Evolutionary conservation across 805 yeast species (phyloP).

Genomic region (Monosporozyma servazzii): DNA sequence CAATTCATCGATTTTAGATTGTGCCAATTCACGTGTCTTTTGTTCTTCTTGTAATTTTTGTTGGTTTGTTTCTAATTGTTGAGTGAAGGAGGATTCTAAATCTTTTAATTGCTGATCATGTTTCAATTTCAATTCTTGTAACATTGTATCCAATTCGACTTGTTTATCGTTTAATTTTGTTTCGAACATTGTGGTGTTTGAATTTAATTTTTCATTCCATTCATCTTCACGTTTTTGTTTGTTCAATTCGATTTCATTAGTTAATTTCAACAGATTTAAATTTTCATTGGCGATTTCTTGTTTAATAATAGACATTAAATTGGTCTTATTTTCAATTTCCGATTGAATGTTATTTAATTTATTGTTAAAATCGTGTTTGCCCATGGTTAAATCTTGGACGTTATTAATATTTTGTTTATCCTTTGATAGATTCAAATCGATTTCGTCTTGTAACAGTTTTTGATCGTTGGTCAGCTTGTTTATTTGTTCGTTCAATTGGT

Average conservation of each 20-base stretch:
- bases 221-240: conserved; percentile 21
- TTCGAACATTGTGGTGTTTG: conserved; percentile 19
- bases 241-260: conserved; percentile 23
- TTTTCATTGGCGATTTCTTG: conserved; percentile 26
- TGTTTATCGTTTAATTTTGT: conserved; percentile 20
- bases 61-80: conserved; percentile 10
- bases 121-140: conserved; percentile 10
- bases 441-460: conserved; percentile 13
- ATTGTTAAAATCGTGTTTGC: conserved; percentile 21
- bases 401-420: conserved; percentile 18
- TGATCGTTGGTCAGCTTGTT: conserved; percentile 12
- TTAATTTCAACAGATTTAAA: conserved; percentile 17
- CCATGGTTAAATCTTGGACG: conserved; percentile 14
- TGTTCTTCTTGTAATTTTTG: conserved; percentile 1
- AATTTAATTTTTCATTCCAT: conserved; percentile 20
- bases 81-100: conserved; percentile 15
- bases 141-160: conserved; percentile 15
- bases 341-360: conserved; percentile 18
- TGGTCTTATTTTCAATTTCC: conserved; percentile 14
- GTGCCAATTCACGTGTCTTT: conserved; percentile 11
- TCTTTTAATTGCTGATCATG: conserved; percentile 19
- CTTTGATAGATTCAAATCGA: conserved; percentile 9
- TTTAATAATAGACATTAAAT: conserved; percentile 18
- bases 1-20: conserved; percentile 6
- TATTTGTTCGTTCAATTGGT: conserved; percentile 16